A percentile compares a stretch with the other conserved stretches of the same genome.
These are phyloP conservation scores for Aegilops longissima DNA, from an alignment of 176 grass and related monocot genomes.

Conservation along the genomic window DNA sequence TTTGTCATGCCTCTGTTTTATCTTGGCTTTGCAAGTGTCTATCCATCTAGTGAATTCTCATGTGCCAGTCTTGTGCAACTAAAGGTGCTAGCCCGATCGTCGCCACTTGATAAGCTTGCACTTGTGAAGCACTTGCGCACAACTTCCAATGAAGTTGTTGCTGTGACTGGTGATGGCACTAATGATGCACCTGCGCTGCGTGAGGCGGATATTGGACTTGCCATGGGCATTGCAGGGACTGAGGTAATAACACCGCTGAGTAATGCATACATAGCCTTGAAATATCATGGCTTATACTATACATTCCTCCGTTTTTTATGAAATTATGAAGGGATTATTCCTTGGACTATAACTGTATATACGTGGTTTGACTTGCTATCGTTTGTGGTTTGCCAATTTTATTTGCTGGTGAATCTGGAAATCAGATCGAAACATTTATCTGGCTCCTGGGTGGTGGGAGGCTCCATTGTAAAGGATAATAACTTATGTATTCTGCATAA, in stretches of 20 bases:
- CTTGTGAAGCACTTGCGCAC: constrained; percentile 75
- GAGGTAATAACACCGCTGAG: constrained; percentile 50
- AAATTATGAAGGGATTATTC: neutral
- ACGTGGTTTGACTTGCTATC: constrained; percentile 7
- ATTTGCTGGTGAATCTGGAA: neutral
- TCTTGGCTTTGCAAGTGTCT: constrained; percentile 16
- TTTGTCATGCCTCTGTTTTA: constrained; percentile 33
- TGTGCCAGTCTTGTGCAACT: constrained; percentile 11
- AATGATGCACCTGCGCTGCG: constrained; percentile 91
- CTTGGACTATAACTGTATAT: neutral
- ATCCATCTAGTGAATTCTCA: constrained; percentile 27
- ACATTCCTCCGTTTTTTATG: constrained; percentile 6
- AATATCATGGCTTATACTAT: neutral
- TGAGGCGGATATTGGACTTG: constrained; percentile 97
- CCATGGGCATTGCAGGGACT: constrained; percentile 94
- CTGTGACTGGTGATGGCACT: constrained; percentile 97
- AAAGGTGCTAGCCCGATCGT: constrained; percentile 87
- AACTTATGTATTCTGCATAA: constrained; percentile 11
- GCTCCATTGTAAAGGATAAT: neutral
- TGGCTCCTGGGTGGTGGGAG: neutral
- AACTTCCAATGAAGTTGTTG: constrained; percentile 79
- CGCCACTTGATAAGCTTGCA: constrained; percentile 80
- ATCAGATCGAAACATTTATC: neutral
- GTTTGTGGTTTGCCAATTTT: neutral
- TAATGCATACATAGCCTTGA: constrained; percentile 12